Base-by-base conservation (phyloP, 495 filamentous ascomycete species). In the Arthonia radiata region DNA sequence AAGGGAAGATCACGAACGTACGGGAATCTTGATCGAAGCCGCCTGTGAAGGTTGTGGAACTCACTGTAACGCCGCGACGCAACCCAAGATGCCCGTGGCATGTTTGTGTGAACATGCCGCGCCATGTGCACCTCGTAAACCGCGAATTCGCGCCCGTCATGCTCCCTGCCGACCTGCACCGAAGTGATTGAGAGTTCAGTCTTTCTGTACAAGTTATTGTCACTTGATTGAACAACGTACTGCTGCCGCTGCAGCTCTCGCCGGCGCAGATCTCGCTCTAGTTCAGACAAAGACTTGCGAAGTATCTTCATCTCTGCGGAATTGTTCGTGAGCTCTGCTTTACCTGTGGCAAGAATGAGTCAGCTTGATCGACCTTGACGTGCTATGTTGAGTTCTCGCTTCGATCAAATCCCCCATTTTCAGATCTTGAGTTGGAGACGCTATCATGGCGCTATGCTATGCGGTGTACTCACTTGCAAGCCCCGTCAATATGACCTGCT, bases 221-320 rank as follows among this genome's bases (percentile, higher is more conserved):
- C 89, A 42, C 80, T 91, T 45, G 94, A 83, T 44, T 99, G 89
- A 21, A 93, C 69, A 35, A 89, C 79, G 38, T 94, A 99, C 44
- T 94, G 89, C 48, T 92, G 82, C 22, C 80, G 60, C 48, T 99
- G 89, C 40, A 99, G 59, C 49, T 93, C 86, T 44, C 94, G 94
- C 16, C 86, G 66, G 21, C 77, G 62, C 19, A 92, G 79, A 43
- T 99, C 89, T 23, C 83, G 61, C 39, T 90, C 70, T 31, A 99
- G 56, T 43, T 83, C 93, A 10, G 76, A 67, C 42, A 83, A 91
- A 3, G 82, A 92, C 44, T 99, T 99, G 18, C 75, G 67, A 17
- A 99, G 45, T 22, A 99, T 94, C 30, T 86, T 59, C 28, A 99
- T 44, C 46, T 99, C 89, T 13, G 82, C 76, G 1, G 71, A 73